Conservation (phyloP, 495 filamentous ascomycete species). For the Penicillium simplicissimum region DNA sequence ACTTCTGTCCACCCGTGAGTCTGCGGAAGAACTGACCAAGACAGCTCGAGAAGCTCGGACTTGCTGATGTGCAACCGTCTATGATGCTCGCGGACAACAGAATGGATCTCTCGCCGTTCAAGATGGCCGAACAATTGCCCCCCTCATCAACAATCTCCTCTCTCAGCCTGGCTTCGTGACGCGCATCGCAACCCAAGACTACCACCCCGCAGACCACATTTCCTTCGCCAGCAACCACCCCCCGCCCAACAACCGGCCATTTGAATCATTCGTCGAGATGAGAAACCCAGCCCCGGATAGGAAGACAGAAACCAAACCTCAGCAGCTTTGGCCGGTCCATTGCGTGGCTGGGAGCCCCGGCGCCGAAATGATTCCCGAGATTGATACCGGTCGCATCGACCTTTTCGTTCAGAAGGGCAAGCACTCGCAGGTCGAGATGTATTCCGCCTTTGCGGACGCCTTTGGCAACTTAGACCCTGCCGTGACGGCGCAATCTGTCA, state of each 20-base stretch:
- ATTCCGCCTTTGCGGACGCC: conserved; percentile 80
- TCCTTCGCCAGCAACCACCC: conserved; percentile 86
- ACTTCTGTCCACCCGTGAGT: conserved; percentile 87
- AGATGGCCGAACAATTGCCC: conserved; percentile 66
- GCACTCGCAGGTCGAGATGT: conserved; percentile 80
- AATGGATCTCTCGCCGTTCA: conserved; percentile 79
- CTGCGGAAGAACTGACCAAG: not conserved
- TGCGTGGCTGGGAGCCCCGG: conserved; percentile 77
- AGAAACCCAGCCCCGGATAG: conserved; percentile 63
- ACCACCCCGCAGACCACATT: conserved; percentile 80
- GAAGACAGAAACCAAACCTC: conserved; percentile 60
- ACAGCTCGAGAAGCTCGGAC: conserved; percentile 9
- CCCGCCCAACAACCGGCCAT: conserved; percentile 64
- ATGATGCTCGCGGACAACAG: conserved; percentile 40
- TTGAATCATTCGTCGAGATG: conserved; percentile 61
- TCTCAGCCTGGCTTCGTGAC: conserved; percentile 63
- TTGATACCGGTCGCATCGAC: conserved; percentile 62
- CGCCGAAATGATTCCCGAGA: conserved; percentile 72
- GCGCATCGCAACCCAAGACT: conserved; percentile 86
- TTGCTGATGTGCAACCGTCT: conserved; percentile 16
- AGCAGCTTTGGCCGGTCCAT: conserved; percentile 85
- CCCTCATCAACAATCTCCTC: conserved; percentile 75
- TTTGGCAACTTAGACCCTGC: conserved; percentile 55
- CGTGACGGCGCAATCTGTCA: conserved; percentile 45
- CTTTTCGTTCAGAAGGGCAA: conserved; percentile 74